These are phyloP conservation scores for Penicillium freii DNA, from an alignment of 2,329 filamentous ascomycete species.

Conservation along the genomic window DNA sequence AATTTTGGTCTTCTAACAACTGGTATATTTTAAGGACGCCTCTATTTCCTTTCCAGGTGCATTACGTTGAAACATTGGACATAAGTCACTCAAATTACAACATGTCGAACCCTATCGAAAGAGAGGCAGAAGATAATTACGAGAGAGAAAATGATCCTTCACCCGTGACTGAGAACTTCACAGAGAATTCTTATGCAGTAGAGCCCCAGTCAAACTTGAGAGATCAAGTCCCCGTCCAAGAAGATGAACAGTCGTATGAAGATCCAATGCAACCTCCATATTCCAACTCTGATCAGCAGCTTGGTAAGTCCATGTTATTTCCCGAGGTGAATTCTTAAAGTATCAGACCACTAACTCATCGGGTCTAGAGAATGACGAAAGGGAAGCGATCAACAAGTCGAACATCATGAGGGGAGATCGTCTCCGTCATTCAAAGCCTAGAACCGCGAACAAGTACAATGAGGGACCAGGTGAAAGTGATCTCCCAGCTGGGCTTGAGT, in stretches of 20 bases:
- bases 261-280: conserved; percentile 32
- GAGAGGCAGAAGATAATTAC: conserved; percentile 9
- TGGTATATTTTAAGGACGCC: not conserved
- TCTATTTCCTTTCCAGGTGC: not conserved
- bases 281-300: conserved; percentile 27
- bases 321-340: not conserved
- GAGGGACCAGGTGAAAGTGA: conserved; percentile 24
- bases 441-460: conserved; percentile 20
- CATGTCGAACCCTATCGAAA: conserved; percentile 6
- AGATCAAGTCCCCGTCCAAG: conserved; percentile 24
- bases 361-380: conserved; percentile 19
- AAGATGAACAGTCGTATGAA: conserved; percentile 25
- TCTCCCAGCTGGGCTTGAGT: conserved; percentile 9
- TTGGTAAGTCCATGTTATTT: conserved; percentile 25
- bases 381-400: conserved; percentile 20
- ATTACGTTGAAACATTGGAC: not conserved
- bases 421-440: conserved; percentile 26
- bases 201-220: conserved; percentile 19
- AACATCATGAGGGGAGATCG: conserved; percentile 26
- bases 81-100: not conserved
- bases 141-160: conserved; percentile 11
- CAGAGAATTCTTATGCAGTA: conserved; percentile 25
- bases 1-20: not conserved
- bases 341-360: not conserved
- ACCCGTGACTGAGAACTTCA: conserved; percentile 1